Evolutionary conservation across 164 flowering plant genomes (phyloP).

Genomic region (Annona cherimola): DNA sequence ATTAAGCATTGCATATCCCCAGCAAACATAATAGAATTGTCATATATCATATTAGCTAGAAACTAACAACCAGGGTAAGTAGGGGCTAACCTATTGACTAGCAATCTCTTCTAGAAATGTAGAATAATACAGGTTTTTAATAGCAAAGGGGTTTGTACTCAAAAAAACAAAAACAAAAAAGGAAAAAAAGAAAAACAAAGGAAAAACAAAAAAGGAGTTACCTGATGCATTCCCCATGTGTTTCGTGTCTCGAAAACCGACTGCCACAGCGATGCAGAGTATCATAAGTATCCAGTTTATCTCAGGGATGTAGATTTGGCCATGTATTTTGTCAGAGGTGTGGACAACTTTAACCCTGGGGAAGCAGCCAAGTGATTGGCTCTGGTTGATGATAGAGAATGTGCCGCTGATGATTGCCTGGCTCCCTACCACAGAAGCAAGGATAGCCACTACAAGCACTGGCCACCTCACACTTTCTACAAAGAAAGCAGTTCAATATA

Average conservation of each 20-base stretch:
- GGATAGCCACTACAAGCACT: constrained; percentile 69
- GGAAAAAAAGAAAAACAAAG: not conserved
- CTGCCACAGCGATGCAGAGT: constrained; percentile 86
- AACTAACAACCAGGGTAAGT: too few species aligned
- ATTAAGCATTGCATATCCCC: too few species aligned
- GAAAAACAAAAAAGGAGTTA: constrained; percentile 4
- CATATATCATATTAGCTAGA: too few species aligned
- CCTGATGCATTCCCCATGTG: constrained; percentile 96
- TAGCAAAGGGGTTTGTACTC: too few species aligned
- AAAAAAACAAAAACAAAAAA: not conserved
- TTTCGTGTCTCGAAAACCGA: constrained; percentile 87
- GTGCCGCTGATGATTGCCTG: constrained; percentile 98
- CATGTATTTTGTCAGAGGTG: constrained; percentile 84
- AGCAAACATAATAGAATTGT: too few species aligned
- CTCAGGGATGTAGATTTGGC: constrained; percentile 95
- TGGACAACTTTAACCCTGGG: constrained; percentile 93
- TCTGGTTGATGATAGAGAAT: constrained; percentile 96
- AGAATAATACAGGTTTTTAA: not conserved
- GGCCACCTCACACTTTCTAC: constrained; percentile 82
- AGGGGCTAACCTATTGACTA: too few species aligned
- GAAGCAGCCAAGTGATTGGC: constrained; percentile 93
- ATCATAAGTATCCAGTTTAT: constrained; percentile 94
- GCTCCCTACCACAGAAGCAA: constrained; percentile 97
- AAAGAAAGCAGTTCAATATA: constrained; percentile 4
- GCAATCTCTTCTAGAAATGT: not conserved